Evolutionary conservation across 1,139 yeast species (phyloP).

Genomic region (Meyerozyma carpophila): DNA sequence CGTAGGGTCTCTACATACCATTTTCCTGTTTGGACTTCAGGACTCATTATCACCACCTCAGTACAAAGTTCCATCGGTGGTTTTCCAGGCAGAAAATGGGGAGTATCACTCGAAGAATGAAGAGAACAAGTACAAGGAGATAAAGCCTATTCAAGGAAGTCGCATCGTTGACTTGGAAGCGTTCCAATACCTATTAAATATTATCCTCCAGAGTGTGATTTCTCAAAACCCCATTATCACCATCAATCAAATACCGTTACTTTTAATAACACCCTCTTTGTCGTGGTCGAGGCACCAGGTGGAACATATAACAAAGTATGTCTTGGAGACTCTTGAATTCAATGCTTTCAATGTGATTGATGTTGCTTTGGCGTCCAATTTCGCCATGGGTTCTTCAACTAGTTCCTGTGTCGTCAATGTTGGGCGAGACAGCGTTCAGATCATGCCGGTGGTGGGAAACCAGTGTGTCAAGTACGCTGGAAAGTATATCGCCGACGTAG

Average conservation of each 20-base stretch:
- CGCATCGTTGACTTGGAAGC: constrained; percentile 64
- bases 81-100: constrained; percentile 47
- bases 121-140: constrained; percentile 31
- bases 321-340: constrained; percentile 67
- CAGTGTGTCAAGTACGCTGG: constrained; percentile 54
- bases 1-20: constrained; percentile 74
- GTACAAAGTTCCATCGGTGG: constrained; percentile 68
- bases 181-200: constrained; percentile 60
- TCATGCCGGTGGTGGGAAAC: constrained; percentile 73
- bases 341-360: constrained; percentile 73
- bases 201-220: constrained; percentile 54
- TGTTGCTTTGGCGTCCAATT: constrained; percentile 63
- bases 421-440: constrained; percentile 70
- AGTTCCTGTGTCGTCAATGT: constrained; percentile 74
- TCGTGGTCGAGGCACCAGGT: constrained; percentile 65
- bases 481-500: constrained; percentile 41
- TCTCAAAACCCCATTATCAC: constrained; percentile 46
- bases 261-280: constrained; percentile 59
- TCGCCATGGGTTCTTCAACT: constrained; percentile 58
- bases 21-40: constrained; percentile 75
- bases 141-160: constrained; percentile 63
- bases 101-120: constrained; percentile 32
- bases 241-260: constrained; percentile 40
- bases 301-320: constrained; percentile 69
- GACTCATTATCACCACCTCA: constrained; percentile 79